Evolutionary conservation across 208 protist genomes (phyloP).

Genomic region (Phytomonas sp.): DNA sequence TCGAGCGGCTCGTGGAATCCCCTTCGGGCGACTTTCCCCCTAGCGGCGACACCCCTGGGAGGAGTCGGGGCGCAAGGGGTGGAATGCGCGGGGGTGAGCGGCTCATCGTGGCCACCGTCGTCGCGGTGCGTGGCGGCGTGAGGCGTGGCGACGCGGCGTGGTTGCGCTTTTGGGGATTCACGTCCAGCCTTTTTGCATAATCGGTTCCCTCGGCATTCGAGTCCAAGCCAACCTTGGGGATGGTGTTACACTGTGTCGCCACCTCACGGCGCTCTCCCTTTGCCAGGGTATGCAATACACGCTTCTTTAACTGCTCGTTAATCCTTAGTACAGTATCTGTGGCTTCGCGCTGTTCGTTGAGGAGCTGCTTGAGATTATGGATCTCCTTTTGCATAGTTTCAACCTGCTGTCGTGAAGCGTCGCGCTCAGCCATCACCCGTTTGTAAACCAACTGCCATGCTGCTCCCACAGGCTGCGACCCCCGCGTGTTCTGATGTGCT

Average conservation of each 20-base stretch:
- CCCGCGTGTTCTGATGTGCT: neutral
- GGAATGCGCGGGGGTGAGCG: neutral
- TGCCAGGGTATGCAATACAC: neutral
- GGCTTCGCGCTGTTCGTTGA: conserved; percentile 11
- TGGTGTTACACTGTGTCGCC: neutral
- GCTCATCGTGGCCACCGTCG: neutral
- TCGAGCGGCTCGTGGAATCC: neutral
- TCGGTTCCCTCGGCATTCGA: neutral
- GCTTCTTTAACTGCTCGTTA: conserved; percentile 17
- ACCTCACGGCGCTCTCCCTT: neutral
- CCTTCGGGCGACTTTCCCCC: neutral
- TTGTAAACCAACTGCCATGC: conserved; percentile 15
- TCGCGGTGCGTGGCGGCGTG: too few relatives aligned
- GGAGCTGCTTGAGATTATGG: conserved; percentile 6
- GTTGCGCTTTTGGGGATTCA: neutral
- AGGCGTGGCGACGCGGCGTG: neutral
- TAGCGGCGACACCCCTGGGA: neutral
- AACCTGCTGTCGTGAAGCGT: conserved; percentile 17
- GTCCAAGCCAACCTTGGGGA: neutral
- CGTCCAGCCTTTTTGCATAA: neutral
- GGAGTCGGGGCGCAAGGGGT: neutral
- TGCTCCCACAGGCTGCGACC: conserved; percentile 4
- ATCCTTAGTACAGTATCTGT: conserved; percentile 8
- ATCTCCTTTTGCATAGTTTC: conserved; percentile 15
- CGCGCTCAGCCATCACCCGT: conserved; percentile 20